Evolutionary conservation across 352 stramenopile genomes (phyloP), one percentile per base, ranked within the genome.

Genomic region (Phytophthora pinifolia): DNA sequence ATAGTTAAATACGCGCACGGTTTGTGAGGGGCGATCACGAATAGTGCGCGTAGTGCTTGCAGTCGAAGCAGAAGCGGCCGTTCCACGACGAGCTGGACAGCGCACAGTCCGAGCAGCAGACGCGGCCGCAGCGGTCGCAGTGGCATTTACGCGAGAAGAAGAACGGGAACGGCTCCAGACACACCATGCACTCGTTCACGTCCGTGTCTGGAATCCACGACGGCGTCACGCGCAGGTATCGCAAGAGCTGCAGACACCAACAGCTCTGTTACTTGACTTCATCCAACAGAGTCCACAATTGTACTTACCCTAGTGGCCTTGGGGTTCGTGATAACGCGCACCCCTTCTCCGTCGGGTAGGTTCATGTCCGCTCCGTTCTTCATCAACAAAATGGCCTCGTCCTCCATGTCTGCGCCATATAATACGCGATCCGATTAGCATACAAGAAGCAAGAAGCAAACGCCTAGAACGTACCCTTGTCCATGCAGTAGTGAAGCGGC

Each of bases 91-190:
- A 85, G 37, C 72, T 88, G 14, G 76, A 73, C 0, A 73, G 78
- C 18, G 75, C 81, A 53, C 82, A 92, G 45, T 89, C 78, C 3
- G 82, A 84, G 54, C 83, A 92, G 58, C 83, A 87, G n/a, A 92
- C 67, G 22, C 79, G 79, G 17, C 83, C 78, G 50, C 83, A 92
- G 12, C 80, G 80, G 18, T 83, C 65, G 62, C 83, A 92, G 55
- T 88, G 79, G 46, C 75, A 76, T 42, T 86, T 86, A n/a, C 80
- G 69, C 17, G 75, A 80, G 45, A 90, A 86, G 46, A 88, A 84
- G 56, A 74, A 84, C 25, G 76, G 70, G 49, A 93, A 93, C 12
- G 65, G 48, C 44, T 91, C 71, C 18, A 83, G 37, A 17, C 83
- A 93, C 8, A 93, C 58, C 83, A 93, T 93, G 59, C 83, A 93